Evolutionary conservation across 116 monocot species (phyloP), one percentile per base, ranked within the genome.

Genomic region (Dioscorea cayenensis): DNA sequence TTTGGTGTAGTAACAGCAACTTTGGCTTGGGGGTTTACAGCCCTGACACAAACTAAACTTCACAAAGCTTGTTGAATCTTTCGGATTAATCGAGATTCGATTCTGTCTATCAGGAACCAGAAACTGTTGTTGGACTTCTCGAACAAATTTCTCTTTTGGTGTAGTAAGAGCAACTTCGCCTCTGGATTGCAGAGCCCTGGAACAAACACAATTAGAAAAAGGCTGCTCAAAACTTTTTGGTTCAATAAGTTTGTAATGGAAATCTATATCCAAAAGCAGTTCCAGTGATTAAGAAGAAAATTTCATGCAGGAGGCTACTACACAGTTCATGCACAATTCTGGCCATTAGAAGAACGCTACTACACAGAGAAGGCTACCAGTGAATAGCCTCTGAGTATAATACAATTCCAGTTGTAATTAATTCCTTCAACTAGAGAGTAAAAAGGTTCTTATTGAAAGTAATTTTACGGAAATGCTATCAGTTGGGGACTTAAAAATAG

Each of bases 151-250:
- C 85, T 38, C 72, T 87, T 87, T 72, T 80, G 65, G 67, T 95
- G 95, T 29, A 95, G 95, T 79, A 80, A 77, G 51, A 90, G 38
- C 81, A 95, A 79, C 81, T 82, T 87, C 66, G 69, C 67, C 71
- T 90, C 95, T 49, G 95, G 92, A 32, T 90, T 75, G 78, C 95
- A 95, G 12, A 95, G 76, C 20, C 95, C 95, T 83, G 67, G 50
- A 55, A 55, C 55, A 28, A 65, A 65, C 65, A 14, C 18, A 16
- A 32, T 14, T 25, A 25, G 48, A 62, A 43, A 43, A 37, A 51
- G 21, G n/a, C 17, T 55, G 16, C 14, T 55, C 51, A 5, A 16
- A 55, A 16, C n/a, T 16, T 18, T 55, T 55, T 16, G 17, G 5
- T 14, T 55, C 55, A 55, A 55, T 55, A n/a, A 55, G n/a, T 18